Evolutionary conservation across 78 protist species (phyloP).

Genomic region (Isochrysis galbana): DNA sequence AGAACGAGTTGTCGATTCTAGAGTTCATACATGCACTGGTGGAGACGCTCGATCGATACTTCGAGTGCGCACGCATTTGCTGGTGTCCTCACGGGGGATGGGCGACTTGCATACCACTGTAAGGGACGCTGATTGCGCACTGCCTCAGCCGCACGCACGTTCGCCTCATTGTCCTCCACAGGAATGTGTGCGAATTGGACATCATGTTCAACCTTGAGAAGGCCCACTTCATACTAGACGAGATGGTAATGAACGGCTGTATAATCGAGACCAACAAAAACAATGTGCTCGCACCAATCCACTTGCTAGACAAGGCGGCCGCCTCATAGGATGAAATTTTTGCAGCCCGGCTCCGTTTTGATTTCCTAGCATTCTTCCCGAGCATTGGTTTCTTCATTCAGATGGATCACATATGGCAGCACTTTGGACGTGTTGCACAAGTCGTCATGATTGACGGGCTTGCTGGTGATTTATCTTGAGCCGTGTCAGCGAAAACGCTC

Average conservation of each 20-base stretch:
- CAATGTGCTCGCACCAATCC: conserved; percentile 3
- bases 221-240: conserved; percentile 94
- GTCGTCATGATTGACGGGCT: not conserved
- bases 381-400: not conserved
- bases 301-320: not conserved
- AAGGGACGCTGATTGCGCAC: no score
- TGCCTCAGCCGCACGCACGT: no score
- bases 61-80: no score
- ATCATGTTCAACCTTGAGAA: conserved; percentile 93
- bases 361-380: not conserved
- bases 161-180: no score
- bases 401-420: not conserved
- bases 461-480: not conserved
- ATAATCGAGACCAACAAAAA: conserved; percentile 70
- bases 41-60: conserved; percentile 89
- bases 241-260: conserved; percentile 89
- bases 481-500: not conserved
- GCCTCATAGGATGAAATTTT: not conserved
- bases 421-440: not conserved
- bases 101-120: no score
- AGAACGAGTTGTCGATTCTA: conserved; percentile 88
- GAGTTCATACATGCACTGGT: conserved; percentile 92
- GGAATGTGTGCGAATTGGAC: conserved; percentile 79
- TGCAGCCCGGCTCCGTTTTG: not conserved
- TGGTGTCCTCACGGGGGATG: no score